A percentile compares a stretch with the other conserved stretches of the same genome.
phyloP scores from a whole-genome alignment of 495 filamentous ascomycete species.

The Ascobolus immersus region DNA sequence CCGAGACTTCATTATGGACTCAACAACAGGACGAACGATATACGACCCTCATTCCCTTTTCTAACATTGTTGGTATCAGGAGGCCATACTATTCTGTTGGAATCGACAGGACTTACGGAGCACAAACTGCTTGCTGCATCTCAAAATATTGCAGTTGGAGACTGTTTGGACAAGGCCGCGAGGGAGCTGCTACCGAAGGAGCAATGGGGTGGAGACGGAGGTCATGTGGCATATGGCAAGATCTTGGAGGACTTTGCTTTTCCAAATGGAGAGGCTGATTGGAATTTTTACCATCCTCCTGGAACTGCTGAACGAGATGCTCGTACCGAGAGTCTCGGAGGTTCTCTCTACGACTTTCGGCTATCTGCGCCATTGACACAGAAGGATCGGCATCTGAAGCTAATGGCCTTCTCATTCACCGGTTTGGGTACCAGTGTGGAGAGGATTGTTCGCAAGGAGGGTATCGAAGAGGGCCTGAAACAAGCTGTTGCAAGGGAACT shows the following conservation, averaged over 20 bases:
- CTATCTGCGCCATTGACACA: slow-evolving; percentile 6
- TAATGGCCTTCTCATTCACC: slow-evolving; percentile 37
- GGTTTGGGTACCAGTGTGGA: slow-evolving; percentile 32
- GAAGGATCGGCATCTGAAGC: slow-evolving; percentile 8
- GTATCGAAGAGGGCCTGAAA: no score
- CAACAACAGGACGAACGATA: background rate
- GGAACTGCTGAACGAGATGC: slow-evolving; percentile 18
- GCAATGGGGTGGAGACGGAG: slow-evolving; percentile 6
- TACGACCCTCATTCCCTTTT: slow-evolving; percentile 41
- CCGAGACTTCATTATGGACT: slow-evolving; percentile 52
- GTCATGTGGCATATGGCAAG: slow-evolving; percentile 51
- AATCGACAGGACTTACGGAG: slow-evolving; percentile 31
- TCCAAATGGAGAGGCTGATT: slow-evolving; percentile 18
- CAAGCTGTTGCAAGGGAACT: no score
- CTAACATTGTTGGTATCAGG: slow-evolving; percentile 76
- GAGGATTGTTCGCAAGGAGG: slow-evolving; percentile 25
- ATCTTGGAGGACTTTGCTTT: slow-evolving; percentile 59
- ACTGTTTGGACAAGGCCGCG: slow-evolving; percentile 62
- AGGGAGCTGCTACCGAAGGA: slow-evolving; percentile 38
- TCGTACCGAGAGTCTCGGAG: no score
- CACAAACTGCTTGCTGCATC: slow-evolving; percentile 49
- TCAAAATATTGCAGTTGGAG: slow-evolving; percentile 54
- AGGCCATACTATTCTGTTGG: slow-evolving; percentile 69
- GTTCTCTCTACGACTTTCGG: slow-evolving; percentile 1
- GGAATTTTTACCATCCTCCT: slow-evolving; percentile 3